These are phyloP conservation scores for Pleurotus sapidus DNA, from an alignment of 768 basidiomycete genomes.

Conservation along the genomic window DNA sequence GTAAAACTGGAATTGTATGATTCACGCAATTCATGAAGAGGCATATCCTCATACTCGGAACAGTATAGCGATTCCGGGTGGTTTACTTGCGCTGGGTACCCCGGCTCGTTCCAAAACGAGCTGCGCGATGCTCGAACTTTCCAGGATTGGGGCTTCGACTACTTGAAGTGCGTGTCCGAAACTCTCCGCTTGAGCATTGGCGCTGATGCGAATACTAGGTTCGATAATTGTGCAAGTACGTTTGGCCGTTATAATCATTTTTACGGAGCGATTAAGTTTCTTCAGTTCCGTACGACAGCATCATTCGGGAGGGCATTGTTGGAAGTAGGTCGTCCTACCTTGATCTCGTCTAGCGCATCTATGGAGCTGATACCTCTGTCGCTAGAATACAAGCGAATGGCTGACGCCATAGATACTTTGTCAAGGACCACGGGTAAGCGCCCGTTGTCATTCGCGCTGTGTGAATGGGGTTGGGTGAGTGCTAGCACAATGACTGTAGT, in stretches of 20 bases:
- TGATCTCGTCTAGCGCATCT: no score
- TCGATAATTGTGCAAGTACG: slow-evolving; percentile 56
- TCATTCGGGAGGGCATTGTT: slow-evolving; percentile 52
- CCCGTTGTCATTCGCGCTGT: slow-evolving; percentile 57
- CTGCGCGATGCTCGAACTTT: slow-evolving; percentile 52
- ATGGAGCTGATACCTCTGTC: background rate
- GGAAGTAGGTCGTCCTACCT: slow-evolving; percentile 37
- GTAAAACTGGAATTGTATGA: slow-evolving; percentile 39
- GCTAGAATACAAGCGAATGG: slow-evolving; percentile 59
- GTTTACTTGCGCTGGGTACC: slow-evolving; percentile 66
- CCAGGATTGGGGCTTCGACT: slow-evolving; percentile 66
- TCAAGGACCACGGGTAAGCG: slow-evolving; percentile 40
- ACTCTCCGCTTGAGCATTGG: background rate
- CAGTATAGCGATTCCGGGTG: slow-evolving; percentile 63
- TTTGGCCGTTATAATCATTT: background rate
- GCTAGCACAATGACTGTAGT: no score
- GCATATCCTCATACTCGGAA: background rate
- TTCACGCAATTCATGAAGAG: background rate
- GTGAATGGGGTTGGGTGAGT: slow-evolving; percentile 64
- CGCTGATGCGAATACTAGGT: slow-evolving; percentile 22
- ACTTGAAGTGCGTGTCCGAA: slow-evolving; percentile 47
- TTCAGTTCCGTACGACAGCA: slow-evolving; percentile 55
- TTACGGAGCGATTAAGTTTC: no score
- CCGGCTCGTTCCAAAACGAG: slow-evolving; percentile 64
- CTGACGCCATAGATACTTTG: slow-evolving; percentile 52